These are phyloP conservation scores for Globisporangium canariense DNA, from an alignment of 352 stramenopile species.

Conservation along the genomic window DNA sequence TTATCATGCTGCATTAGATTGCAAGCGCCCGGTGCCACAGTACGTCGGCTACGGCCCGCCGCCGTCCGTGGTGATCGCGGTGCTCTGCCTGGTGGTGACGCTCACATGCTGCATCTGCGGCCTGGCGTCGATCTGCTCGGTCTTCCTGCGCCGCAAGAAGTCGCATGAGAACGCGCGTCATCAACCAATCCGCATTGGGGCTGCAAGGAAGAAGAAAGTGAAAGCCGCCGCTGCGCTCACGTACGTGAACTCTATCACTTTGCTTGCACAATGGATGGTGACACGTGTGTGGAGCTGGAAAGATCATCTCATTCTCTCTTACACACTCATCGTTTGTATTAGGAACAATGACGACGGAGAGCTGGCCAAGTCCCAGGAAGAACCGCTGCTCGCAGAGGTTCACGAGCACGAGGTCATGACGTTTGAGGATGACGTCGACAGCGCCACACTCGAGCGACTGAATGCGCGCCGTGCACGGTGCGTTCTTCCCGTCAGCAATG, in stretches of 20 bases:
- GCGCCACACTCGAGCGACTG: slow-evolving; percentile 49
- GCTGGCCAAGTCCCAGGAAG: slow-evolving; percentile 30
- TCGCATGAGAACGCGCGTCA: neutral
- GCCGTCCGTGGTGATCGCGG: slow-evolving; percentile 76
- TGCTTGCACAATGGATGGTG: neutral
- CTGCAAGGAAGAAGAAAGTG: slow-evolving; percentile 27
- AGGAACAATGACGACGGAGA: slow-evolving; percentile 34
- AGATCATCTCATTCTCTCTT: neutral
- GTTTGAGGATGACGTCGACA: slow-evolving; percentile 63
- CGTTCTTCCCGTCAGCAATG: neutral
- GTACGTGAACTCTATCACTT: slow-evolving; percentile 13
- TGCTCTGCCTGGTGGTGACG: slow-evolving; percentile 78
- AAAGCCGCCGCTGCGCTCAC: slow-evolving; percentile 10
- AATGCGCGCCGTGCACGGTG: slow-evolving; percentile 36
- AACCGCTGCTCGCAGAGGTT: slow-evolving; percentile 51
- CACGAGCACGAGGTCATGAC: slow-evolving; percentile 46
- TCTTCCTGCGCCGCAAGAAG: slow-evolving; percentile 45
- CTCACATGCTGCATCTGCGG: slow-evolving; percentile 81
- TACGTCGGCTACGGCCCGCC: slow-evolving; percentile 80
- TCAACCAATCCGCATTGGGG: neutral
- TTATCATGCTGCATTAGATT: slow-evolving; percentile 39
- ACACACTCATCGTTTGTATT: neutral
- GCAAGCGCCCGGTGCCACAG: slow-evolving; percentile 65
- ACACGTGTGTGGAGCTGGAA: neutral
- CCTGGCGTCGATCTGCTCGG: slow-evolving; percentile 71